These are phyloP conservation scores for Golubevia pallescens DNA, from an alignment of 1,284 basidiomycete genomes.

Conservation along the genomic window DNA sequence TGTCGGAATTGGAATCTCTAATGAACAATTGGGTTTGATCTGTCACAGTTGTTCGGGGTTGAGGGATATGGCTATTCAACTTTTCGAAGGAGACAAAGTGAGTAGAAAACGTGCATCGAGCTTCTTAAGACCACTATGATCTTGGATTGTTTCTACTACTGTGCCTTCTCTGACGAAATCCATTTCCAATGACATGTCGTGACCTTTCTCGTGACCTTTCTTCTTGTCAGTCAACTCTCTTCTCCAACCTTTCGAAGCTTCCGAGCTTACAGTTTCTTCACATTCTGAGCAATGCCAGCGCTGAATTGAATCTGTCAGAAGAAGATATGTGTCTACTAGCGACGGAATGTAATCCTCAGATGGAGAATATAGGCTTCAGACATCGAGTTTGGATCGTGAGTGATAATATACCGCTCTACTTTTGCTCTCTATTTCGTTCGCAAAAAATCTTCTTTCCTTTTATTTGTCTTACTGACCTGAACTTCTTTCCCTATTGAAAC, in stretches of 20 bases:
- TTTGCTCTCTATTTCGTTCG: too few species aligned
- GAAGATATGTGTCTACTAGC: background rate
- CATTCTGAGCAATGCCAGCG: background rate
- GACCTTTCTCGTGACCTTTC: too few species aligned
- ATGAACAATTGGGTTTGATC: slow-evolving; percentile 39
- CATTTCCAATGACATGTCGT: too few species aligned
- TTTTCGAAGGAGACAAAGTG: slow-evolving; percentile 44
- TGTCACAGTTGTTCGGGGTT: slow-evolving; percentile 22
- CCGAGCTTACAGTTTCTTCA: background rate
- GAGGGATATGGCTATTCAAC: slow-evolving; percentile 49
- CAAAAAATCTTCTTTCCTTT: too few species aligned
- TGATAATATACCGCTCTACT: too few species aligned
- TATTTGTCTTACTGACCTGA: too few species aligned
- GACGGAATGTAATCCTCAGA: background rate
- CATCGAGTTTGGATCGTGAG: too few species aligned
- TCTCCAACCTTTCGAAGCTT: background rate
- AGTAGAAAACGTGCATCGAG: background rate
- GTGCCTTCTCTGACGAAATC: too few species aligned
- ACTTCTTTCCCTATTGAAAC: too few species aligned
- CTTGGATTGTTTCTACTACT: too few species aligned
- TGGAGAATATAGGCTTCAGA: background rate
- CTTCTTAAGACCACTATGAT: too few species aligned
- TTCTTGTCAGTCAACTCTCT: background rate
- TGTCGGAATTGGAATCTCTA: slow-evolving; percentile 41
- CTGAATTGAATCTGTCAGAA: background rate